Evolutionary conservation across 768 basidiomycete genomes (phyloP), one percentile per base, ranked within the genome.

Genomic region (Leccinum variicolor): DNA sequence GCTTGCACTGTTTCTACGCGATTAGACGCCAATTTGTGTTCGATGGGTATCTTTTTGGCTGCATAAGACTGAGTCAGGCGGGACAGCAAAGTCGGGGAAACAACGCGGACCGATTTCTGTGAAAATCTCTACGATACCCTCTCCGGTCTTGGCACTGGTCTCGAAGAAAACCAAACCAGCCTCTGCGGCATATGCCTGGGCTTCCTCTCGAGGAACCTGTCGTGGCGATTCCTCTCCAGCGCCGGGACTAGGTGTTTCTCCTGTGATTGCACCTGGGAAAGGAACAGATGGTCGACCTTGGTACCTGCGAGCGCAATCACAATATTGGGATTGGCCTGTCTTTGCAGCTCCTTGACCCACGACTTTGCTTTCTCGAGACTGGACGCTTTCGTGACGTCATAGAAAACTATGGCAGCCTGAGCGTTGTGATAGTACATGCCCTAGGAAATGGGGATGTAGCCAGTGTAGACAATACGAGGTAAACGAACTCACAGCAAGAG

Each of bases 381-480:
- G 56, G 89, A 83, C 50, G 92, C 90, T 75, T 98, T 97, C 51
- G 96, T 98, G 57, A 98, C 87, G 72, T 98, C 97, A 73, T 98
- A 98, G 19, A 98, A 95, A 8, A 99, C 97, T 43, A 98, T 94
- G 31, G 96, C 96, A 3, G 96, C 95, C 73, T 95, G 92, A 8
- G 96, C 94, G 67, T 98, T 98, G 68, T 97, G 91, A 74, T 97
- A 98, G 73, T 97, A 97, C 96, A 98, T 98, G 47, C 96, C 97
- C 90, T 92, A 59, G 19, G 50, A 39, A 39, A 36, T 43, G 52
- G 56, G 54, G 53, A 61, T 54, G 8, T 43, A 29, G 57, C 52
- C 29, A 61, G 53, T 54, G 62, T 21, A 48, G 55, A 36, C 33
- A 15, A 46, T 36, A 14, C 13, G 53, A 52, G 41, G 43, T 1